Base-by-base conservation (phyloP, 140 eudicot genomes). In the Bidens hawaiensis region DNA sequence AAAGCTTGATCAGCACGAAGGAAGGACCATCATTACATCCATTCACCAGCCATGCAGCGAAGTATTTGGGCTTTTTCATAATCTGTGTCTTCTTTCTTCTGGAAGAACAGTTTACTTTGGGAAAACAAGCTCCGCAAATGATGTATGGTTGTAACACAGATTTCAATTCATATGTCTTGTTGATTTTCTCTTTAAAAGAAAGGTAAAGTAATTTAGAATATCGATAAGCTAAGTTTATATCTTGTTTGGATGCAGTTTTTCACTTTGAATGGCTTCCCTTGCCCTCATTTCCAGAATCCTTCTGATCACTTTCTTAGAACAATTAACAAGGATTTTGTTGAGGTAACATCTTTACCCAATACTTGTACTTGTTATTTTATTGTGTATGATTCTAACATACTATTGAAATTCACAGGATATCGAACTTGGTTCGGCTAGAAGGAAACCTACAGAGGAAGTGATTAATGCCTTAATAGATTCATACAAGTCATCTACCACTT, bases 21-120 rank as follows among this genome's bases (percentile, higher is more conserved):
- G 49, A n/a, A 73, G 69, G 72, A 77, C 87, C 27, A 51, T 81
- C 42, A 28, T 81, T 5, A 60, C 73, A 19, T 73, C 83, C n/a
- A 81, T 81, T 60, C 87, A 81, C 58, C 87, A 81, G 48, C 87
- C 87, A 13, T 26, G 81, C 30, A 68, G 67, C 17, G 76, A 76
- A 49, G 83, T 81, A 4, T 81, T 81, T 50, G 61, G 11, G 21
- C 78, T 81, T 48, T 81, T 81, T 33, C 65, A 77, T 15, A 81
- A 77, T 57, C 72, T 81, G 0, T 81, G 80, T 49, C 83, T 81
- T 54, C 54, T 81, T 22, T 81, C 83, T 2, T 43, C 68, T 0
- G 87, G 83, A 7, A 69, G 15, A 65, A 57, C 75, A 1, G 71
- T 81, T 15, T 81, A 81, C 40, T 71, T 75, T 23, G 78, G 85